These are phyloP conservation scores for Ustilago sp. DNA, from an alignment of 1,284 basidiomycete genomes.

Conservation along the genomic window DNA sequence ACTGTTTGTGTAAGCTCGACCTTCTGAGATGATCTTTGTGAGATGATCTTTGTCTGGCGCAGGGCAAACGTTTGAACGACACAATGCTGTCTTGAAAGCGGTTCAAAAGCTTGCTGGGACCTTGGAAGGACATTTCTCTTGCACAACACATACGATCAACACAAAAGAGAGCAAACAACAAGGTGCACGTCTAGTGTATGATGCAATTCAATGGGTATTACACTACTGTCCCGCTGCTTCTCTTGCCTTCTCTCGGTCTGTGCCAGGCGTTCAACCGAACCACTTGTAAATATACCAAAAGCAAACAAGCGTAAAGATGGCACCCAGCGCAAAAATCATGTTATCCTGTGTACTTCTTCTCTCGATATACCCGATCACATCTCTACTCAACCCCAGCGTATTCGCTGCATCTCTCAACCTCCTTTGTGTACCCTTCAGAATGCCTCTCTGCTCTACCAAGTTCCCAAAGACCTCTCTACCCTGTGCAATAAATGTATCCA, in stretches of 20 bases:
- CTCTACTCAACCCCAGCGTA: constrained; percentile 65
- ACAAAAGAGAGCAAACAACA: not conserved
- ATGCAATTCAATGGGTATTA: constrained; percentile 2
- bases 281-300: constrained; percentile 68
- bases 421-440: constrained; percentile 65
- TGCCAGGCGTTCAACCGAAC: constrained; percentile 40
- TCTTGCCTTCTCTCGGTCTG: not conserved
- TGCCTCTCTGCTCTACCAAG: constrained; percentile 66
- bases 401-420: constrained; percentile 65
- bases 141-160: not conserved
- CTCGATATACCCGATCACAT: constrained; percentile 68
- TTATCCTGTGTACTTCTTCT: constrained; percentile 67
- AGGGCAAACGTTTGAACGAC: too few species aligned
- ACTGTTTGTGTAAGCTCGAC: too few species aligned
- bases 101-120: too few species aligned
- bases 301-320: constrained; percentile 64
- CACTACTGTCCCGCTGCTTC: not conserved
- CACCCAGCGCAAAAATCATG: constrained; percentile 65
- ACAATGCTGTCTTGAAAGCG: too few species aligned
- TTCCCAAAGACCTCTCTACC: constrained; percentile 67
- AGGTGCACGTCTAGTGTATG: not conserved
- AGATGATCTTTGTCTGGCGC: too few species aligned
- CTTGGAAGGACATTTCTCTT: not conserved
- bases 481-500: constrained; percentile 68
- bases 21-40: too few species aligned